These are phyloP conservation scores for Sphaerostilbella broomeana DNA, from an alignment of 2,329 filamentous ascomycete species.

Conservation along the genomic window DNA sequence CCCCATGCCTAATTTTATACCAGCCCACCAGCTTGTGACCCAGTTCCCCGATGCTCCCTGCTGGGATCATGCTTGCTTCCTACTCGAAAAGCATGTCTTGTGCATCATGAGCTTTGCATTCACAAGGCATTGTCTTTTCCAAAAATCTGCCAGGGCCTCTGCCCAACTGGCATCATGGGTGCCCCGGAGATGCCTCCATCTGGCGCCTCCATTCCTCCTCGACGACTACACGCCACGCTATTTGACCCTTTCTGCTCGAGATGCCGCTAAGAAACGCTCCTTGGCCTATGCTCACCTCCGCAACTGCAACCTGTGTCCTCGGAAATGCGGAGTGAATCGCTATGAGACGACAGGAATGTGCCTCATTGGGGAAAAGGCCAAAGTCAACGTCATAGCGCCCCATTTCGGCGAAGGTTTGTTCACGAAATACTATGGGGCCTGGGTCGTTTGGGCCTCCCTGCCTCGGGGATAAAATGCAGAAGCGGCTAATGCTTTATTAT, in stretches of 20 bases:
- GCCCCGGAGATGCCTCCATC: slow-evolving; percentile 37
- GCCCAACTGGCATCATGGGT: background rate
- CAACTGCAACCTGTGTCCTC: slow-evolving; percentile 76
- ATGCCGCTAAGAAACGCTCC: slow-evolving; percentile 67
- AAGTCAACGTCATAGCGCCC: slow-evolving; percentile 78
- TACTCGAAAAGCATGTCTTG: background rate
- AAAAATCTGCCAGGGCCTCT: background rate
- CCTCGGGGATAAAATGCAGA: background rate
- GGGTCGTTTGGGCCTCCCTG: slow-evolving; percentile 3
- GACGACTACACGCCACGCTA: slow-evolving; percentile 70
- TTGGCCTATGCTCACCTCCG: slow-evolving; percentile 66
- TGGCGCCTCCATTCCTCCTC: slow-evolving; percentile 62
- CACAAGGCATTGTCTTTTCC: slow-evolving; percentile 10
- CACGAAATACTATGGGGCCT: too few species aligned
- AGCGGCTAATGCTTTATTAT: slow-evolving; percentile 8
- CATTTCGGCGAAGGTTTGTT: slow-evolving; percentile 69
- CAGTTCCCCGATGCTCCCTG: too few species aligned
- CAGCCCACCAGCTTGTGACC: background rate
- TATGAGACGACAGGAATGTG: slow-evolving; percentile 73
- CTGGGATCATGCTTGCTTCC: background rate
- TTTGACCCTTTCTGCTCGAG: slow-evolving; percentile 57
- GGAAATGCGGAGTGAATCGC: slow-evolving; percentile 72
- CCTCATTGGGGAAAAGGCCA: slow-evolving; percentile 67
- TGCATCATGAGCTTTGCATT: slow-evolving; percentile 7
- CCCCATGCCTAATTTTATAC: background rate